A percentile compares a stretch with the other conserved stretches of the same genome.
phyloP scores from a whole-genome alignment of 306 rosid genomes.

The Dryas drummondii region DNA sequence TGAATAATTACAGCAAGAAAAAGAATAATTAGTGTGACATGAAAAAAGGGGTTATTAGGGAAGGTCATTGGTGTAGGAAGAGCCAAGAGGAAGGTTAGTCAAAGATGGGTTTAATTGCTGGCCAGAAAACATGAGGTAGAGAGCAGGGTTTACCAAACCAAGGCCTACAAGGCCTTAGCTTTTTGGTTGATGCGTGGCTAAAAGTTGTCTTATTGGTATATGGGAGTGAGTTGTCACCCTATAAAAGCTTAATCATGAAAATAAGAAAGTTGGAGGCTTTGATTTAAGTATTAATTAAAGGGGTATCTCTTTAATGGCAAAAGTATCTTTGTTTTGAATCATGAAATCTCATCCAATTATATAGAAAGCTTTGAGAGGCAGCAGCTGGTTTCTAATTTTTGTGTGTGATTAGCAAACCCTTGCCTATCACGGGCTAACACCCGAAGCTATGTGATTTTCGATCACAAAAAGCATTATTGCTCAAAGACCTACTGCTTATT shows the following conservation, averaged over 20 bases:
- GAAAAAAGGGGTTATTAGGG: conserved; percentile 16
- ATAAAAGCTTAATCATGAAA: conserved; percentile 43
- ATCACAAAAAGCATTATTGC: neutral
- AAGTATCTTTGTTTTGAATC: conserved; percentile 43
- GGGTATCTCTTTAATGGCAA: conserved; percentile 31
- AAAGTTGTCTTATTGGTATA: conserved; percentile 41
- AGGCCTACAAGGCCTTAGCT: conserved; percentile 13
- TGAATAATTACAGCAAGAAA: conserved; percentile 35
- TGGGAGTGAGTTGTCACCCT: conserved; percentile 58
- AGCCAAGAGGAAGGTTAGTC: conserved; percentile 25
- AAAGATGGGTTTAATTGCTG: conserved; percentile 32
- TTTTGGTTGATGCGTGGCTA: conserved; percentile 24
- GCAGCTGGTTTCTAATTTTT: neutral
- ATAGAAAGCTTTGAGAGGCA: conserved; percentile 13
- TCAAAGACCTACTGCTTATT: no score
- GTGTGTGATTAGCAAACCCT: neutral
- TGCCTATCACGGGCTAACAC: no score
- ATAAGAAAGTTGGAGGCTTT: conserved; percentile 38
- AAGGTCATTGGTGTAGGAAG: conserved; percentile 4
- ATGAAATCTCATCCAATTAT: conserved; percentile 34
- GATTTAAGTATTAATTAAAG: conserved; percentile 38
- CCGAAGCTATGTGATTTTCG: neutral
- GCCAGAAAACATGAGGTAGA: conserved; percentile 39
- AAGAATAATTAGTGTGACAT: conserved; percentile 16
- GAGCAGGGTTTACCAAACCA: conserved; percentile 37